Evolutionary conservation across 2,329 filamentous ascomycete genomes (phyloP).

Genomic region (Akanthomyces lecanii): DNA sequence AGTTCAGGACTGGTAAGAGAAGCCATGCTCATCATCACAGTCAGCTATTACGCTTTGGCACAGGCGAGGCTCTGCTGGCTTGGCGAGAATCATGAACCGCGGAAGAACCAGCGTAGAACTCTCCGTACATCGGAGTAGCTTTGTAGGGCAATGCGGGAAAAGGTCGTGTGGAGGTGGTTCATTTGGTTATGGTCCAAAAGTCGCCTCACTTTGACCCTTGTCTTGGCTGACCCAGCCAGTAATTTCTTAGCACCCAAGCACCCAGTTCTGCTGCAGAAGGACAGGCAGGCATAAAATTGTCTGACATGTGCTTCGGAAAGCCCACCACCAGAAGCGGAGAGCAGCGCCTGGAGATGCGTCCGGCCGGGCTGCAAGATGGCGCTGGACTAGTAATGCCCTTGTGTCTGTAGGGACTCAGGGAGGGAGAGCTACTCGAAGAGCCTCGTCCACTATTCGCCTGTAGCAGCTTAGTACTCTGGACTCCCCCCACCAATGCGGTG

Average conservation of each 20-base stretch:
- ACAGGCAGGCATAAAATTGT: slow-evolving; percentile 19
- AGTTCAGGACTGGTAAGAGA: no score
- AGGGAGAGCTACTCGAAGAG: no score
- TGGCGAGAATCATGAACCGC: neutral
- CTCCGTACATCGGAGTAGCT: slow-evolving; percentile 13
- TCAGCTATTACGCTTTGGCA: neutral
- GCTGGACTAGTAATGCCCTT: neutral
- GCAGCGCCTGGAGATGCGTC: slow-evolving; percentile 9
- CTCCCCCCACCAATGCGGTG: slow-evolving; percentile 14
- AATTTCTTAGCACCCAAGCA: no score
- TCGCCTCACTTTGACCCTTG: slow-evolving; percentile 15
- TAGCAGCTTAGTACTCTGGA: neutral
- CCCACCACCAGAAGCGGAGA: slow-evolving; percentile 4
- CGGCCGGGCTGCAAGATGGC: slow-evolving; percentile 10
- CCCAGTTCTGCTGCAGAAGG: slow-evolving; percentile 10
- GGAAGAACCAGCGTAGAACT: neutral
- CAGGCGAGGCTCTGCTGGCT: neutral
- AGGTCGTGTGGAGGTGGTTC: neutral
- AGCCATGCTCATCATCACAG: no score
- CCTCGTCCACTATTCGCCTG: slow-evolving; percentile 2
- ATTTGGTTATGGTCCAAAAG: neutral
- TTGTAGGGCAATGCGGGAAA: neutral
- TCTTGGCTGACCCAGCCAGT: slow-evolving; percentile 21
- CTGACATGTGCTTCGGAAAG: slow-evolving; percentile 23
- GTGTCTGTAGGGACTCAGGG: no score